Conservation (phyloP, 2,329 filamentous ascomycete species). For the Madurella mycetomatis region DNA sequence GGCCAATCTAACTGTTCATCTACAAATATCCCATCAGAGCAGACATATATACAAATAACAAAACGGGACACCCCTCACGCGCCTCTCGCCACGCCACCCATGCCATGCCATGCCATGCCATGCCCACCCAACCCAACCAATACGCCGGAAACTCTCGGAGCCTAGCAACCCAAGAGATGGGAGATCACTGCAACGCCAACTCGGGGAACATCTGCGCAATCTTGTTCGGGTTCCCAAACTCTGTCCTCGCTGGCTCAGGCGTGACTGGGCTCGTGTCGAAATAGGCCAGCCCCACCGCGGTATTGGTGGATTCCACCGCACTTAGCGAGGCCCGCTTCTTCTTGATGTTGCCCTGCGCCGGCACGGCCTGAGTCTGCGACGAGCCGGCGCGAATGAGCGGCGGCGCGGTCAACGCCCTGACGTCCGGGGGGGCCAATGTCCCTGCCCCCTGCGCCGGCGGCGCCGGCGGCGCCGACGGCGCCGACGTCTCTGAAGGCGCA, state of each 20-base stretch:
- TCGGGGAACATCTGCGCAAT: slow-evolving; percentile 38
- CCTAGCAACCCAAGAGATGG: not conserved
- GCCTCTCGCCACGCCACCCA: not conserved
- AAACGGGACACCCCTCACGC: not conserved
- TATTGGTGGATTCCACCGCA: slow-evolving; percentile 16
- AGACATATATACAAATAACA: not conserved
- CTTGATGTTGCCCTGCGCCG: slow-evolving; percentile 37
- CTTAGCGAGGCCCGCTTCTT: slow-evolving; percentile 35
- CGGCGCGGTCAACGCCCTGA: slow-evolving; percentile 18
- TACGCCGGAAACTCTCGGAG: not conserved
- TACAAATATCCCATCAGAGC: no score
- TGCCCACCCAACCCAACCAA: not conserved
- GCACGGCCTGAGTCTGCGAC: slow-evolving; percentile 21
- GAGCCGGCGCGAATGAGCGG: slow-evolving; percentile 12
- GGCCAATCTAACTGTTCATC: no score
- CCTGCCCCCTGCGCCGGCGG: no score
- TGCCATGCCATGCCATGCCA: not conserved
- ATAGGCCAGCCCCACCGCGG: slow-evolving; percentile 11
- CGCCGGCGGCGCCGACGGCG: not conserved
- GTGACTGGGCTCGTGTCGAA: slow-evolving; percentile 23
- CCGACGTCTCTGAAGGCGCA: not conserved
- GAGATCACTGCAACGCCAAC: slow-evolving; percentile 24
- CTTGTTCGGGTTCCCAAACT: slow-evolving; percentile 37
- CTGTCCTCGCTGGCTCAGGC: slow-evolving; percentile 29
- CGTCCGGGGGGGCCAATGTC: slow-evolving; percentile 24